A percentile compares a stretch with the other conserved stretches of the same genome.
Evolutionary conservation across 2,329 filamentous ascomycete genomes (phyloP).

Genomic region (Penicillium sp.): DNA sequence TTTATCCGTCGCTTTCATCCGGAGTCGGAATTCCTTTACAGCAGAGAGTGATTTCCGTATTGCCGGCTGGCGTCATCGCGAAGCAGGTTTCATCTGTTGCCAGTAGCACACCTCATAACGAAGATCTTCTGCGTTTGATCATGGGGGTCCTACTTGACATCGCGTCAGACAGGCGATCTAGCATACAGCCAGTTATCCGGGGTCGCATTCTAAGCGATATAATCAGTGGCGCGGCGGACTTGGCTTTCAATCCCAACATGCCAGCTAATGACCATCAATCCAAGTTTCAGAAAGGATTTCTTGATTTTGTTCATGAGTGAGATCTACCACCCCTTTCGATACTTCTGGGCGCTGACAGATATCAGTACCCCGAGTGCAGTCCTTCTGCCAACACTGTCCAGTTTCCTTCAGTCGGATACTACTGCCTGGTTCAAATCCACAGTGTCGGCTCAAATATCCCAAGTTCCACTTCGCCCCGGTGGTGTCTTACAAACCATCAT

Average conservation of each 20-base stretch:
- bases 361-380: slow-evolving; percentile 37
- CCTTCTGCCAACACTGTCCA: slow-evolving; percentile 38
- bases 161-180: slow-evolving; percentile 31
- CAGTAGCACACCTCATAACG: slow-evolving; percentile 26
- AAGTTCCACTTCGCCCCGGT: slow-evolving; percentile 39
- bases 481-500: slow-evolving; percentile 44
- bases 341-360: slow-evolving; percentile 14
- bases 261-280: slow-evolving; percentile 15
- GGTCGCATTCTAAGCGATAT: slow-evolving; percentile 43
- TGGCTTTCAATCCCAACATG: slow-evolving; percentile 38
- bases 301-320: slow-evolving; percentile 37
- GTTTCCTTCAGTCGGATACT: slow-evolving; percentile 38
- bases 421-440: slow-evolving; percentile 40
- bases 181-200: slow-evolving; percentile 40
- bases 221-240: slow-evolving; percentile 39
- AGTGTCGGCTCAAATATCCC: slow-evolving; percentile 39
- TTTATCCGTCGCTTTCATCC: slow-evolving; percentile 44
- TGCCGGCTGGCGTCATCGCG: slow-evolving; percentile 44
- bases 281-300: slow-evolving; percentile 25
- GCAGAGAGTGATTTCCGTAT: slow-evolving; percentile 43
- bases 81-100: slow-evolving; percentile 27
- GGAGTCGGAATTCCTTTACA: slow-evolving; percentile 47
- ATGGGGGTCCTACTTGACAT: slow-evolving; percentile 31
- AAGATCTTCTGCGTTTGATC: slow-evolving; percentile 32
- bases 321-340: slow-evolving; percentile 4